Evolutionary conservation across 1,284 basidiomycete genomes (phyloP), one percentile per base, ranked within the genome.

Genomic region (Pseudozyma sp.): DNA sequence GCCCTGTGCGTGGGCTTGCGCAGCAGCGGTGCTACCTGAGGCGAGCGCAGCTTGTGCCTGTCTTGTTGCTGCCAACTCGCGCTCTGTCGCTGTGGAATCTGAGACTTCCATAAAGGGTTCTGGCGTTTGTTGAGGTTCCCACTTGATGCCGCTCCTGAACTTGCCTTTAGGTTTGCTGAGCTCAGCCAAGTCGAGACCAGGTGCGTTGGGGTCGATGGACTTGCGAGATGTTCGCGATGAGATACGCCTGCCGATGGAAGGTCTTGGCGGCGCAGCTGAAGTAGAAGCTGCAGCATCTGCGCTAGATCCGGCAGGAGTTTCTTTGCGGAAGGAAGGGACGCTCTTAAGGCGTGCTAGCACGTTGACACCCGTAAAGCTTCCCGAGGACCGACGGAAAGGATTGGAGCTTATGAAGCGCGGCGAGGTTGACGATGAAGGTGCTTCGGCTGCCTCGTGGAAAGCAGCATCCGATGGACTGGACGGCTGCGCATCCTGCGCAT

Each of bases 41-140:
- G 62, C 52, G 14, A 73, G 59, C 35, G 62, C 55, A 35, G 68
- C 54, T 11, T 59, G 56, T 12, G 47, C 44, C 10, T 47, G 34
- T 10, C 60, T 48, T 4, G 49, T n/a, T 14, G 52, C 21, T 5
- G 39, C 42, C n/a, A 60, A 54, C 54, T 61, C 45, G 19, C 58
- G 47, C 45, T 70, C 54, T 44, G 58, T 51, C 0, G 49, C 45
- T 14, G 60, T 43, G 42, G 48, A 42, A 52, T 73, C 61, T 2
- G 70, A 73, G 14, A 45, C 60, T 19, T 77, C 71, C 77, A 77
- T 72, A 38, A 72, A 80, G 16, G 79, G 74, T 40, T 80, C 76
- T 3, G 70, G 67, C 3, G 38, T 56, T 14, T 70, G 57, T 18
- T 73, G 60, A 14, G 64, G 64, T n/a, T 74, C 54, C 67, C 66